Base-by-base conservation (phyloP, 2,329 filamentous ascomycete genomes). In the Harringtonia aguacate region DNA sequence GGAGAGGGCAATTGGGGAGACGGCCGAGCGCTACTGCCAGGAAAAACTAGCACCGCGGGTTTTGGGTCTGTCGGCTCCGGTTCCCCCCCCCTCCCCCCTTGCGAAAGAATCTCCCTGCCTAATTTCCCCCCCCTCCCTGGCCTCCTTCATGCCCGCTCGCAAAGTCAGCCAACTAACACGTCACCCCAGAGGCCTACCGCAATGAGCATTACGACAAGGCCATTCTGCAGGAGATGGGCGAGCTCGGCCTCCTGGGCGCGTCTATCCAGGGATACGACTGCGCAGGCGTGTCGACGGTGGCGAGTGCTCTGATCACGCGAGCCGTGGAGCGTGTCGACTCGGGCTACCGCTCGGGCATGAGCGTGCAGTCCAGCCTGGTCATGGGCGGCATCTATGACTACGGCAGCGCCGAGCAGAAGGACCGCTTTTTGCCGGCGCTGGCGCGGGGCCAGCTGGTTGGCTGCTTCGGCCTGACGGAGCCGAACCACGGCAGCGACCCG, bases 1-100 rank as follows among this genome's bases (percentile, higher is more conserved):
- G 48, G 92, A 98, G 63, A 60, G 86, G 51, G 87, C 89, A 14
- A 90, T 98, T 52, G 74, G 84, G 35, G 87, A 95, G 56, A 94
- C 87, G 7, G 90, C 90, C 29, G 85, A 94, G 63, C 77, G 86
- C 48, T 98, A 97, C 59, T 97, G 89, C 60, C 90, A 97, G 63
- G 89, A 97, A 61, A 77, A 78, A 48, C 72, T 98, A 67, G 69
- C 85, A 35, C 92, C 92, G 41, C 74, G 90, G 51, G 84, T 98
- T 41, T 72, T 95, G 47, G 82, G 89, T 95, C 72, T 53, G 76
- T 48, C n/a, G 4, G 5, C 9, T 17, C 3, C 22, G 15, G 3
- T 39, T 10, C 8, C 27, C 20, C 10, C 12, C 18, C 18, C 17
- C 18, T 14, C 18, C 10, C 18, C 18, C 30, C 17, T 36, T 36